Evolutionary conservation across 768 basidiomycete species (phyloP).

Genomic region (Boletus barrowsii): DNA sequence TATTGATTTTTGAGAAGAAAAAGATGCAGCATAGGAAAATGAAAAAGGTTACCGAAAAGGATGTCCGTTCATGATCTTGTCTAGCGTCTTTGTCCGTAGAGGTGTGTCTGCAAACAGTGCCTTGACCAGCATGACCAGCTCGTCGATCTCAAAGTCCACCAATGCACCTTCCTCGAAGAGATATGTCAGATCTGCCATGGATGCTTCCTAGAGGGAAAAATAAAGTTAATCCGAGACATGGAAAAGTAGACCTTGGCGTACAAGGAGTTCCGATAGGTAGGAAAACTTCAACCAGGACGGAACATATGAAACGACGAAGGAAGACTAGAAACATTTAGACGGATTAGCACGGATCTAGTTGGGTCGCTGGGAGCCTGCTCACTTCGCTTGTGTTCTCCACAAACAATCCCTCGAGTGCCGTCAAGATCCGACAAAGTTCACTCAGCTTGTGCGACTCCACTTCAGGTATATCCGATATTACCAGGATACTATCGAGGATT

Average conservation of each 20-base stretch:
- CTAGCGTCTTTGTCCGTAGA: constrained; percentile 76
- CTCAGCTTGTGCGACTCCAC: constrained; percentile 80
- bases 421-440: constrained; percentile 77
- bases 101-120: constrained; percentile 89
- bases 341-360: neutral
- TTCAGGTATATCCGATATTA: constrained; percentile 82
- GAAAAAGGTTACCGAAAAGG: constrained; percentile 30
- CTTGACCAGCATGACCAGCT: constrained; percentile 74
- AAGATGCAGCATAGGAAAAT: constrained; percentile 1
- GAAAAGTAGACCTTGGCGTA: constrained; percentile 36
- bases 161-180: constrained; percentile 88
- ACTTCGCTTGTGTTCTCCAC: constrained; percentile 62
- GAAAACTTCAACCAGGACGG: constrained; percentile 94
- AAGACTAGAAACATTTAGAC: constrained; percentile 43
- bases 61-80: constrained; percentile 66
- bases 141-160: constrained; percentile 84
- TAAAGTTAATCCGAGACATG: neutral
- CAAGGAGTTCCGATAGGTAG: constrained; percentile 88
- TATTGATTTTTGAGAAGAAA: neutral
- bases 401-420: constrained; percentile 79
- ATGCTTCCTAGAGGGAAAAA: constrained; percentile 66
- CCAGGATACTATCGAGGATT: constrained; percentile 70
- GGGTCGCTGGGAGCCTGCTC: constrained; percentile 12
- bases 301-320: constrained; percentile 81
- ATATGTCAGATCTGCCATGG: constrained; percentile 88